Evolutionary conservation across 2,329 filamentous ascomycete species (phyloP), one percentile per base, ranked within the genome.

Genomic region (Fusarium illudens): DNA sequence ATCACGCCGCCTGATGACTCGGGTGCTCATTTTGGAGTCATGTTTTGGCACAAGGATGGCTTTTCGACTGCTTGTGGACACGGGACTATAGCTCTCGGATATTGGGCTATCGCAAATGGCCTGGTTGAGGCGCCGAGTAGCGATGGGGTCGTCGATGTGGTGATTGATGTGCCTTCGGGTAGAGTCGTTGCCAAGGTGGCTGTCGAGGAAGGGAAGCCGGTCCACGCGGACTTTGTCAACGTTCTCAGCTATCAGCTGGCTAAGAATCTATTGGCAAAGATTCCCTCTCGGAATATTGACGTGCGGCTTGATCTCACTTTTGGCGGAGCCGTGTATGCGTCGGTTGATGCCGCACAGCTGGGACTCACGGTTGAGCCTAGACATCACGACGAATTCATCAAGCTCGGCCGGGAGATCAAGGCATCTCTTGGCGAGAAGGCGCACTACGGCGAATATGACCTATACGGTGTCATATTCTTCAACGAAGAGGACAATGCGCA

Each of bases 31-130:
- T 74, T 73, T n/a, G 71, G 73, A 8, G 73, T 75, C 3, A 13
- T 75, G 1, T 75, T 75, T 33, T 75, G 73, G 73, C 71, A 75
- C n/a, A 75, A 73, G 11, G 71, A 75, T 25, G 73, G 73, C 15
- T 73, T 44, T 11, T 17, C 22, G 4, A 27, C 22, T 11, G 13
- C 39, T 8, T 27, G 39, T 8, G 39, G 13, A 2, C 22, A 44
- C 9, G 20, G 39, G 7, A 44, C 22, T 7, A 25, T 22, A 10
- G 22, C 22, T 22, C 20, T 25, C 22, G 20, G 13, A 27, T 2
- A 44, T 44, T 27, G 8, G 22, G 39, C 22, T 6, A 4, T 44
- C 10, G 13, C 22, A 0, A 67, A 53, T 4, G 22, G 37, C 3
- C 13, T 68, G 1, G 42, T 68, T 2, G 1, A 60, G 12, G 44